Evolutionary conservation across 257 asterid genomes (phyloP), one percentile per base, ranked within the genome.

Genomic region (Echites panduratus): DNA sequence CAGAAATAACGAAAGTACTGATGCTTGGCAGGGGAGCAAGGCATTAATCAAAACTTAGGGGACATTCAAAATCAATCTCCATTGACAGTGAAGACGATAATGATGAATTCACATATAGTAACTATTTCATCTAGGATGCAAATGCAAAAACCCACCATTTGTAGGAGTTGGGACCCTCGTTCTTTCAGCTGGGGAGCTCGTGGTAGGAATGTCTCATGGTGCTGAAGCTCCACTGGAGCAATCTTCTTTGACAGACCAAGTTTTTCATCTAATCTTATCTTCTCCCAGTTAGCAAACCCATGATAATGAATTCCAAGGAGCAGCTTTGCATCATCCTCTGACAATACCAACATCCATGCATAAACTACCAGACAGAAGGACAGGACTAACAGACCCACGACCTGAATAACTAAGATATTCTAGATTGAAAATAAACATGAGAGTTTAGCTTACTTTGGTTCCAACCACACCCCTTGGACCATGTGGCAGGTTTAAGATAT

Each of bases 391-490:
- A 61, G 73, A 45, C 26, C 45, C 26, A 70, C 49, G 57, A 27
- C 58, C 74, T 50, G 68, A 27, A 63, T 63, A 44, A 35, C 50
- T 22, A 52, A 9, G 12, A 8, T 7, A 47, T 53, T 59, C 58
- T 27, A 56, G 27, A 71, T 35, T 70, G 5, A 68, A 14, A 59
- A 32, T 27, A 29, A 35, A 22, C 74, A n/a, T 66, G 38, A 68
- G 52, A 54, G 70, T 40, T 32, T 40, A 16, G 48, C 97, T 86
- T 88, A 95, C 99, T 95, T 82, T 89, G 99, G 78, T 92, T 95
- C 99, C 99, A 95, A 76, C 99, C 98, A 89, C 99, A 95, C 52
- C 99, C 99, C 84, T 92, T 95, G 66, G 99, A 92, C 99, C 99
- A 95, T 0, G 98, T 87, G 70, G 98, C 89, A 68, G 97, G 97